These are phyloP conservation scores for Tolypocladium album DNA, from an alignment of 2,329 filamentous ascomycete species.

Conservation along the genomic window DNA sequence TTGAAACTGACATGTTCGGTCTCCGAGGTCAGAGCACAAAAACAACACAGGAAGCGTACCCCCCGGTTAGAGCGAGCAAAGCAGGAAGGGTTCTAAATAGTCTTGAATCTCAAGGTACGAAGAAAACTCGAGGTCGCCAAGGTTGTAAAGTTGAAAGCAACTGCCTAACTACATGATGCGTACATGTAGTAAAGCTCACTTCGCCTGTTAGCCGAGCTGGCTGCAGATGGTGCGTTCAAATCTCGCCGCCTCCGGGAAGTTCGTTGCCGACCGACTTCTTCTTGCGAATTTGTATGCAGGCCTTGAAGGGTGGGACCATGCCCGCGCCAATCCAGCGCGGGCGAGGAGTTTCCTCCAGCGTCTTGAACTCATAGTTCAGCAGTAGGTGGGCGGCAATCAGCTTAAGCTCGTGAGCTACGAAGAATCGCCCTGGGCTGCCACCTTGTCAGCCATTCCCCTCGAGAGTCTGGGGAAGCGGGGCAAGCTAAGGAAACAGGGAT, in stretches of 20 bases:
- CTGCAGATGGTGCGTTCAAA: neutral
- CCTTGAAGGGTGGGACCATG: slow-evolving; percentile 18
- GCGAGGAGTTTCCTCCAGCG: slow-evolving; percentile 25
- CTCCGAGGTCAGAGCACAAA: no score
- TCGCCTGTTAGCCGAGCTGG: no score
- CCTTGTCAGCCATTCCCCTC: neutral
- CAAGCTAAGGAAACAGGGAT: neutral
- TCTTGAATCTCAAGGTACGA: no score
- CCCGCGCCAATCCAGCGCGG: slow-evolving; percentile 33
- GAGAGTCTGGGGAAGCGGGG: neutral
- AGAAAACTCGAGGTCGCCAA: no score
- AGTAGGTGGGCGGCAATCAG: slow-evolving; percentile 39
- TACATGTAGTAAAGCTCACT: no score
- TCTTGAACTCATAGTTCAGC: slow-evolving; percentile 40
- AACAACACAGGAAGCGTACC: no score
- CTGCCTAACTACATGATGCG: no score
- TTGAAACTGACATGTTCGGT: no score
- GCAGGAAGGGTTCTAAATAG: no score
- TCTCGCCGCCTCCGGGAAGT: no score
- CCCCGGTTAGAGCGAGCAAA: no score
- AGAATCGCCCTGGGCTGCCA: slow-evolving; percentile 40
- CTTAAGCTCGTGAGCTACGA: slow-evolving; percentile 44
- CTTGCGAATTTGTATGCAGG: slow-evolving; percentile 14
- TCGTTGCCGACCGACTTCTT: neutral
- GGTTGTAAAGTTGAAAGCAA: no score